These are phyloP conservation scores for Microbotryum intermedium DNA, from an alignment of 1,284 basidiomycete genomes.

Conservation along the genomic window DNA sequence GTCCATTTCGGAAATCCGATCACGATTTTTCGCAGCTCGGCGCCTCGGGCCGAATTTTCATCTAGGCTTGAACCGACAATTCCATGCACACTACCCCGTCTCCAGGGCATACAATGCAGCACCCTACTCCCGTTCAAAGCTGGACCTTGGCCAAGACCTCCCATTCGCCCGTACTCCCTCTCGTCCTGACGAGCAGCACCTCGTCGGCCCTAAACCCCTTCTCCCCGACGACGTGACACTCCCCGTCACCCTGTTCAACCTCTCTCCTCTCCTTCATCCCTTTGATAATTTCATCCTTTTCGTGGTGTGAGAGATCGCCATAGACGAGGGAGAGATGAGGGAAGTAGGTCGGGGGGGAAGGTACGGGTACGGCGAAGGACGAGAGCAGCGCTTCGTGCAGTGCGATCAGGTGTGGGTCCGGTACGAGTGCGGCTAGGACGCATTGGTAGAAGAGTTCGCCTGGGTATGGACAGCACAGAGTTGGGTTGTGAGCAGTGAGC, in stretches of 20 bases:
- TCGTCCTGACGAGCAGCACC: constrained; percentile 19
- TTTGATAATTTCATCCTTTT: constrained; percentile 12
- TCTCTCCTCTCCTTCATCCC: constrained; percentile 4
- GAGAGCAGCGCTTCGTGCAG: constrained; percentile 16
- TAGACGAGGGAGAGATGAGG: constrained; percentile 29
- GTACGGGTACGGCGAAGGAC: constrained; percentile 16
- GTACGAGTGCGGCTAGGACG: constrained; percentile 18
- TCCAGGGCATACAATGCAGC: too few species aligned
- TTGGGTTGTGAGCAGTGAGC: neutral
- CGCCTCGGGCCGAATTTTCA: too few species aligned
- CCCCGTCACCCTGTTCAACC: neutral
- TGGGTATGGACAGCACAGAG: neutral
- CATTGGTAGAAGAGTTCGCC: constrained; percentile 28
- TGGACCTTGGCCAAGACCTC: constrained; percentile 18
- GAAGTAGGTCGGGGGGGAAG: constrained; percentile 17
- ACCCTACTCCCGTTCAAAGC: neutral
- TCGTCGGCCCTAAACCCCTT: constrained; percentile 7
- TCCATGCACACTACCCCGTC: too few species aligned
- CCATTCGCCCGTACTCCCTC: constrained; percentile 20
- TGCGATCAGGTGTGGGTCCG: constrained; percentile 10
- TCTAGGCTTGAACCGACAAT: too few species aligned
- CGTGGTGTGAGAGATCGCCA: constrained; percentile 12
- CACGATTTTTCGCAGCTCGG: too few species aligned
- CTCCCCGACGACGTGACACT: constrained; percentile 6
- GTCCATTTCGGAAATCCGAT: too few species aligned